Percentiles rank a stretch among this genome's conserved stretches.
phyloP scores from a whole-genome alignment of 495 filamentous ascomycete species.

The Delitschia confertaspora region DNA sequence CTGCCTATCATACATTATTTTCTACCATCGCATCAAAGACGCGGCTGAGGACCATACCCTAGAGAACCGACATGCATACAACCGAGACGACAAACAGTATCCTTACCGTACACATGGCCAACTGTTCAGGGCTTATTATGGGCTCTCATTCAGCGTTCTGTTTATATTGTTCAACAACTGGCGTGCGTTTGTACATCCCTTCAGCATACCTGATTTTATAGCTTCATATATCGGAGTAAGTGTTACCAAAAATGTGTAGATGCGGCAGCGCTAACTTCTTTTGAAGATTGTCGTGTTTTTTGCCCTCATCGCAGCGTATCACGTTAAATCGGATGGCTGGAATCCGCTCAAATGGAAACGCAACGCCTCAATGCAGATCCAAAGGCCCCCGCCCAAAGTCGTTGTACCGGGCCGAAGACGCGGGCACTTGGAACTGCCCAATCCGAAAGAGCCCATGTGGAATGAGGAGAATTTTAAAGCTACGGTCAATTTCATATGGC shows the following conservation, averaged over 20 bases:
- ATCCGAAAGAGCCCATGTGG: constrained; percentile 21
- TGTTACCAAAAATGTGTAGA: background rate
- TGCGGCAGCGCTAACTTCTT: background rate
- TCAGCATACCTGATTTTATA: constrained; percentile 37
- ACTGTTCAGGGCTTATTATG: constrained; percentile 40
- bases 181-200: constrained; percentile 36
- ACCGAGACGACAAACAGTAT: constrained; percentile 40
- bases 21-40: constrained; percentile 31
- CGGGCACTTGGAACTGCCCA: constrained; percentile 17
- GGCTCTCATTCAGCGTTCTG: constrained; percentile 37
- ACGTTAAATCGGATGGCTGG: constrained; percentile 29
- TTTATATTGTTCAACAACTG: constrained; percentile 43
- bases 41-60: constrained; percentile 24
- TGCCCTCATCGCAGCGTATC: constrained; percentile 29
- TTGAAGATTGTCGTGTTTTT: constrained; percentile 29
- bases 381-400: constrained; percentile 21
- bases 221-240: constrained; percentile 44
- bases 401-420: constrained; percentile 21
- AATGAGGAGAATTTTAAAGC: constrained; percentile 22
- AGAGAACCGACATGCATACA: constrained; percentile 35
- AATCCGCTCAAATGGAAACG: constrained; percentile 27
- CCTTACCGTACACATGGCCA: constrained; percentile 44
- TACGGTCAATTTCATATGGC: constrained; percentile 16
- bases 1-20: constrained; percentile 39
- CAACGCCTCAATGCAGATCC: constrained; percentile 26